Evolutionary conservation across 1,284 basidiomycete genomes (phyloP), one percentile per base, ranked within the genome.

Genomic region (Coniferiporia weirii): DNA sequence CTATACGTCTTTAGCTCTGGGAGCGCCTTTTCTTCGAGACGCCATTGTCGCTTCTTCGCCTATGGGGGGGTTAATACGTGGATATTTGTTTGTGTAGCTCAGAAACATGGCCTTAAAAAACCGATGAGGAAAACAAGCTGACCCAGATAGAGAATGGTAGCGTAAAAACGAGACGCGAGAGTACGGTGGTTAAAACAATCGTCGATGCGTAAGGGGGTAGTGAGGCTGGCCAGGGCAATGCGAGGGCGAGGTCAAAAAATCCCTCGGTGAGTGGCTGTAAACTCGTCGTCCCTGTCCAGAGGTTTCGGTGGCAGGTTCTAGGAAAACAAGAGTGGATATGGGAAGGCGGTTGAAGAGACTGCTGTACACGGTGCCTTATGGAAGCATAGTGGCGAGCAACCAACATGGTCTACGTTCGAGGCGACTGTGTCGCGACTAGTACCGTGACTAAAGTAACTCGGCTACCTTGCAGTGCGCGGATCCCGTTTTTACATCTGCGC

Each of bases 121-220:
- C 56, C 20, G 4, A 19, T 52, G 27, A 43, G 19, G n/a, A 54
- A n/a, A 22, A 46, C 13, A 19, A 8, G 34, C 83, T 65, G 65
- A 93, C 91, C 93, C 92, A 95, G 71, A 93, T 68, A 61, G 87
- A 84, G 61, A 91, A 77, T 17, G 93, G 93, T 4, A 93, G 76
- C 0, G 91, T 85, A 52, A 84, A 69, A 0, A 76, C 73, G 7
- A 87, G 73, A 64, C 93, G 84, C 36, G 86, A 77, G 12, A 81
- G 66, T 49, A 92, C 70, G 1, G 92, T 91, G 59, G 85, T 76
- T 3, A 91, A 69, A 47, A 95, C 85, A 62, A 95, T 91, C 2
- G 89, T 87, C 1, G 84, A 79, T 0, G 91, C 82, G 71, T 93
- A 92, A 0, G 82, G 73, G 0, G 89, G 88, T 64, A 83, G 75